Conservation (phyloP, 1,139 yeast genomes). For the Zygosaccharomyces pseudobailii region DNA sequence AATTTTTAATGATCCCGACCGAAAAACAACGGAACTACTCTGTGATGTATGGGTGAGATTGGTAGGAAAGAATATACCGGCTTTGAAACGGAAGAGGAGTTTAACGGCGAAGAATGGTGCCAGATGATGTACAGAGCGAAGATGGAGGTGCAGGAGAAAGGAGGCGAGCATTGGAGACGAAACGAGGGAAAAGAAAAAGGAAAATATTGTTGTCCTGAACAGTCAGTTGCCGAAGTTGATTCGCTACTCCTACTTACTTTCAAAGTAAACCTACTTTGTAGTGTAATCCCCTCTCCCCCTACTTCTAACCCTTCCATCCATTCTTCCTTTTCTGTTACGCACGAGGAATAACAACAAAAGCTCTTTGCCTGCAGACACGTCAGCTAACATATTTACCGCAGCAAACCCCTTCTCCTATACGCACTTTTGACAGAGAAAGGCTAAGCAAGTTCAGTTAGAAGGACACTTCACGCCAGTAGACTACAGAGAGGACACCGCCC, state of each 20-base stretch:
- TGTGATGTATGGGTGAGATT: background rate
- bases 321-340: conserved; percentile 4
- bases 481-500: background rate
- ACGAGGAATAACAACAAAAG: background rate
- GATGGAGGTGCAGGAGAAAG: background rate
- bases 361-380: background rate
- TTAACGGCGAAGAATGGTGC: background rate
- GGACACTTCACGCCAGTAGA: background rate
- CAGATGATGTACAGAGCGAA: background rate
- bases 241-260: background rate
- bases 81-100: background rate
- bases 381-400: conserved; percentile 3
- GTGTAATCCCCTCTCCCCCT: background rate
- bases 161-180: background rate
- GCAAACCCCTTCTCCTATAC: conserved; percentile 2
- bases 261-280: background rate
- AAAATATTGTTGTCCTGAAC: background rate
- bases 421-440: background rate
- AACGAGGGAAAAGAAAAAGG: background rate
- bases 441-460: background rate
- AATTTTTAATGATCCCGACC: background rate
- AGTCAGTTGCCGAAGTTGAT: background rate
- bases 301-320: conserved; percentile 1
- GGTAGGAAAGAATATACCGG: background rate
- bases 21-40: background rate